A percentile compares a stretch with the other conserved stretches of the same genome.
Conservation (phyloP, 441 rosid species). For the Caryocar brasiliense region DNA sequence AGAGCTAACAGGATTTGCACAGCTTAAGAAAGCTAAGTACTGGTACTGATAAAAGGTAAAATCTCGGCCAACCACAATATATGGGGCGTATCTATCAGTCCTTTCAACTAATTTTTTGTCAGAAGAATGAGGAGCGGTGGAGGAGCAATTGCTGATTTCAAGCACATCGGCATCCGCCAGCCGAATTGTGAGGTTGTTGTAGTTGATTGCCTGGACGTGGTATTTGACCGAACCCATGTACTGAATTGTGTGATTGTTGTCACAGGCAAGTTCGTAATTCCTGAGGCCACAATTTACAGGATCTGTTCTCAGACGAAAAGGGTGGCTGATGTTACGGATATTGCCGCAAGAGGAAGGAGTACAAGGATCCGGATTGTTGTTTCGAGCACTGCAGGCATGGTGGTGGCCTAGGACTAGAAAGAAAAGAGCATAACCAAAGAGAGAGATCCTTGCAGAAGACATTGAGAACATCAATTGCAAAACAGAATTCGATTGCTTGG, state of each 20-base stretch:
- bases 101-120: too few species aligned
- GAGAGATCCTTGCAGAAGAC: too few species aligned
- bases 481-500: too few species aligned
- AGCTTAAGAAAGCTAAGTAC: neutral
- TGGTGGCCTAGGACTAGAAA: too few species aligned
- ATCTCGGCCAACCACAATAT: too few species aligned
- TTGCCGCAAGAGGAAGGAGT: slow-evolving; percentile 1
- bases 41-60: too few species aligned
- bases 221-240: neutral
- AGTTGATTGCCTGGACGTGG: neutral
- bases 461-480: too few species aligned
- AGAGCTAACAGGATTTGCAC: neutral
- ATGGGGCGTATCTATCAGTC: too few species aligned
- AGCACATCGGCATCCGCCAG: neutral
- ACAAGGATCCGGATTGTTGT: neutral
- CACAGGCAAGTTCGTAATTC: neutral
- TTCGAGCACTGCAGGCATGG: neutral
- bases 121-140: neutral
- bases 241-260: neutral
- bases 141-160: neutral
- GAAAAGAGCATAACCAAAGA: too few species aligned
- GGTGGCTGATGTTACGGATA: slow-evolving; percentile 1
- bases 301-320: slow-evolving; percentile 1
- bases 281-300: neutral
- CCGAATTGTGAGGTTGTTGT: neutral